phyloP scores from a whole-genome alignment of 2,329 filamentous ascomycete species.

The Didymella sp. region DNA sequence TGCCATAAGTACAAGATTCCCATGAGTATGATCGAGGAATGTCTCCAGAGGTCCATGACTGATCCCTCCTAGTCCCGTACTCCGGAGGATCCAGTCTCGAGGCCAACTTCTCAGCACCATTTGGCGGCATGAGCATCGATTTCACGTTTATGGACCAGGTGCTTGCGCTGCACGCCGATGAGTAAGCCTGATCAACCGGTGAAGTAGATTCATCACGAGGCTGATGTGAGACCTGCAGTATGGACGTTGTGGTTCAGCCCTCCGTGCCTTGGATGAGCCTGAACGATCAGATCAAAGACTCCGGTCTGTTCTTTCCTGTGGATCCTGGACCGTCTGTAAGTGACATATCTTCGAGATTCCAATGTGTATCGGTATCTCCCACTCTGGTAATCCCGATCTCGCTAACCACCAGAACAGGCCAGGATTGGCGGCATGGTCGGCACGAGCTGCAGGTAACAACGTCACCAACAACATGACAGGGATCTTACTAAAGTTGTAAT shows the following conservation, averaged over 20 bases:
- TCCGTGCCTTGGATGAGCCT: slow-evolving; percentile 91
- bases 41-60: background rate
- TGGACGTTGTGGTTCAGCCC: slow-evolving; percentile 92
- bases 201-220: background rate
- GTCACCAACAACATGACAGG: background rate
- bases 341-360: slow-evolving; percentile 11
- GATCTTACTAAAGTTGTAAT: slow-evolving; percentile 23
- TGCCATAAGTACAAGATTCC: slow-evolving; percentile 82
- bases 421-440: slow-evolving; percentile 86
- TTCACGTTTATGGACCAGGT: slow-evolving; percentile 88
- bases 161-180: slow-evolving; percentile 78
- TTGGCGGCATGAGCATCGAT: slow-evolving; percentile 87
- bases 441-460: slow-evolving; percentile 64
- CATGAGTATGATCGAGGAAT: slow-evolving; percentile 57
- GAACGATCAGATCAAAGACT: slow-evolving; percentile 75
- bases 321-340: slow-evolving; percentile 73
- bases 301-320: slow-evolving; percentile 87
- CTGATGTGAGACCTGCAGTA: slow-evolving; percentile 52
- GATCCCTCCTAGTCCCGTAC: slow-evolving; percentile 67
- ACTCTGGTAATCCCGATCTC: slow-evolving; percentile 25
- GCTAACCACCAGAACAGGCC: slow-evolving; percentile 54
- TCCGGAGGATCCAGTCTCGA: slow-evolving; percentile 87
- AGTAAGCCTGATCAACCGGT: slow-evolving; percentile 52
- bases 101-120: slow-evolving; percentile 87
- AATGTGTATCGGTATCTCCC: slow-evolving; percentile 19